These are phyloP conservation scores for Solanum corneliomulleri DNA, from an alignment of 257 asterid genomes.

Conservation along the genomic window DNA sequence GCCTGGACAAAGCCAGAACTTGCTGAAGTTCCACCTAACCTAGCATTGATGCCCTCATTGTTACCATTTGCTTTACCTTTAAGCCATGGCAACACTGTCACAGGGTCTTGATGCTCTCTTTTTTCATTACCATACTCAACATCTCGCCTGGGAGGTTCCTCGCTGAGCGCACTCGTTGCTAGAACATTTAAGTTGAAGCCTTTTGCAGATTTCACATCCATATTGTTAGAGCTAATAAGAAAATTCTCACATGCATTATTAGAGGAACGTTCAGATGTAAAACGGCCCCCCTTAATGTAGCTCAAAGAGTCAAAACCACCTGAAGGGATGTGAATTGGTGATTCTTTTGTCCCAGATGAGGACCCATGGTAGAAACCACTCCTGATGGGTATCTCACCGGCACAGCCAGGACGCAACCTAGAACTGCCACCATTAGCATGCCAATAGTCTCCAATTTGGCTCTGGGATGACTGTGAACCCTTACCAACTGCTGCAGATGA, in stretches of 20 bases:
- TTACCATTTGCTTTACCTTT: slow-evolving; percentile 27
- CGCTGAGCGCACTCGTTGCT: slow-evolving; percentile 26
- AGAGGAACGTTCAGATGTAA: slow-evolving; percentile 14
- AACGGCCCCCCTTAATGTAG: slow-evolving; percentile 16
- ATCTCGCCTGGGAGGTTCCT: slow-evolving; percentile 25
- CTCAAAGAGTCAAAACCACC: slow-evolving; percentile 19
- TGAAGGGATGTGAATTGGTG: slow-evolving; percentile 17
- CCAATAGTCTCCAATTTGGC: slow-evolving; percentile 42
- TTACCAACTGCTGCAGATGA: slow-evolving; percentile 29
- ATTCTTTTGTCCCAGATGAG: slow-evolving; percentile 39
- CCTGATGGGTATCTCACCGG: slow-evolving; percentile 7
- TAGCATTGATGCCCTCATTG: slow-evolving; percentile 7
- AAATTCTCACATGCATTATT: slow-evolving; percentile 27
- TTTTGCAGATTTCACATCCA: slow-evolving; percentile 28
- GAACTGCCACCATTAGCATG: slow-evolving; percentile 19
- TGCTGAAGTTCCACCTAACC: slow-evolving; percentile 10
- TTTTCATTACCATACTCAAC: slow-evolving; percentile 26
- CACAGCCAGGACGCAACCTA: slow-evolving; percentile 17
- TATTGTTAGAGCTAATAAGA: slow-evolving; percentile 9
- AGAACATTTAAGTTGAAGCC: slow-evolving; percentile 65
- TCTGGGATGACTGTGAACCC: slow-evolving; percentile 23
- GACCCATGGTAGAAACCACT: slow-evolving; percentile 58
- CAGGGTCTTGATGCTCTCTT: slow-evolving; percentile 21
- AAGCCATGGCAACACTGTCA: slow-evolving; percentile 64
- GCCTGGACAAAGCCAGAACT: slow-evolving; percentile 11